Evolutionary conservation across 2,329 filamentous ascomycete genomes (phyloP).

Genomic region (Ceratocystis ficicola): DNA sequence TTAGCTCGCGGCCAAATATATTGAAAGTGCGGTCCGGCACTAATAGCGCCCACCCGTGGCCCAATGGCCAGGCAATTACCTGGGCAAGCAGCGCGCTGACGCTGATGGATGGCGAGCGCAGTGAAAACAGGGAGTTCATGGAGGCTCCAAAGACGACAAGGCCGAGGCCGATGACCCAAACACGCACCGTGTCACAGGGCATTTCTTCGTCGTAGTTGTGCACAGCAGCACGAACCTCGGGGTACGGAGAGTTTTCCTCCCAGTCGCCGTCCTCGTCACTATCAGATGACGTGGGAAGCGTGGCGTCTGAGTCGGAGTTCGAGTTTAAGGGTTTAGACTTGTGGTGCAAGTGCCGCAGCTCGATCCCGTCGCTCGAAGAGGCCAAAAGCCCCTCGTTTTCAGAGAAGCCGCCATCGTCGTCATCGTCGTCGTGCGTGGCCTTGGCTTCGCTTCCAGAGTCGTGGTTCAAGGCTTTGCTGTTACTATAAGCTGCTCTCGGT

Average conservation of each 20-base stretch:
- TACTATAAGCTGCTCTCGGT: neutral
- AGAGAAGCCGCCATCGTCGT: constrained; percentile 29
- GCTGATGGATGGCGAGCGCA: constrained; percentile 49
- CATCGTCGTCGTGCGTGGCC: neutral
- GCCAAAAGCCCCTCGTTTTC: constrained; percentile 47
- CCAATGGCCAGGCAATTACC: constrained; percentile 52
- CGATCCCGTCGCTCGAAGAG: constrained; percentile 30
- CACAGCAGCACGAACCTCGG: constrained; percentile 53
- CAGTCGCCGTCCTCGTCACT: constrained; percentile 27
- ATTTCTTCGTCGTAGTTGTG: constrained; percentile 52
- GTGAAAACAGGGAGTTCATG: constrained; percentile 52
- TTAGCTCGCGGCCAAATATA: constrained; percentile 43
- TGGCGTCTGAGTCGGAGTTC: constrained; percentile 24
- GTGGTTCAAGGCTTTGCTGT: neutral
- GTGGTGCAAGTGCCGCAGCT: constrained; percentile 22
- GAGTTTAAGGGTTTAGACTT: constrained; percentile 18
- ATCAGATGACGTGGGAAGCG: constrained; percentile 10
- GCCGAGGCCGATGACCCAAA: constrained; percentile 49
- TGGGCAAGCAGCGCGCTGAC: constrained; percentile 51
- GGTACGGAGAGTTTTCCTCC: constrained; percentile 50
- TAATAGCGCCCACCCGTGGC: constrained; percentile 46
- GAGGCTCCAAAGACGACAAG: constrained; percentile 46
- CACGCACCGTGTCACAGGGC: constrained; percentile 53
- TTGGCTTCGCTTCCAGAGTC: neutral
- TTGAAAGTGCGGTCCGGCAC: constrained; percentile 40